Conservation (phyloP, 805 yeast species). For the Candida jianshihensis region DNA sequence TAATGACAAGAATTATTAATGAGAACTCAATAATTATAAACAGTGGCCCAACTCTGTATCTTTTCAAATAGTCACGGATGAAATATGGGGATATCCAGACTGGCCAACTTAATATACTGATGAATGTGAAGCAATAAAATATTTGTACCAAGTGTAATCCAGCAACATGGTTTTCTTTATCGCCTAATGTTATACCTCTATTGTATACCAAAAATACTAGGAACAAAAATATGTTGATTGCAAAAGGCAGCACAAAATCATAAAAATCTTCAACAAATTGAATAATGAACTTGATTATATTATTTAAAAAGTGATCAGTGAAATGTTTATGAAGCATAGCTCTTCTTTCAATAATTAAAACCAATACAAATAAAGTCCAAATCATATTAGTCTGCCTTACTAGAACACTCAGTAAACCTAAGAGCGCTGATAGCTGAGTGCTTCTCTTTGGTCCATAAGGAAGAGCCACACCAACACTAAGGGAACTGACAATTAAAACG, state of each 20-base stretch:
- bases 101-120: slow-evolving; percentile 64
- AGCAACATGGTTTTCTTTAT: slow-evolving; percentile 74
- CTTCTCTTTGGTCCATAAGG: slow-evolving; percentile 30
- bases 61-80: slow-evolving; percentile 31
- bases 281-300: slow-evolving; percentile 32
- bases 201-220: slow-evolving; percentile 52
- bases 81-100: slow-evolving; percentile 51
- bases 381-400: slow-evolving; percentile 90
- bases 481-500: slow-evolving; percentile 50
- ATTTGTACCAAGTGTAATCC: slow-evolving; percentile 73
- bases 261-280: slow-evolving; percentile 29
- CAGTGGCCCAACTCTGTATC: slow-evolving; percentile 24
- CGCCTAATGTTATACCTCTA: slow-evolving; percentile 88
- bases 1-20: slow-evolving; percentile 39
- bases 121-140: slow-evolving; percentile 67
- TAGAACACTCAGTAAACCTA: slow-evolving; percentile 57
- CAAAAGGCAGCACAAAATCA: slow-evolving; percentile 40
- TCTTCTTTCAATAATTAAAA: slow-evolving; percentile 45
- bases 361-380: slow-evolving; percentile 66
- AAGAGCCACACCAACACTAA: slow-evolving; percentile 38
- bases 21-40: slow-evolving; percentile 24
- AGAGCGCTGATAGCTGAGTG: slow-evolving; percentile 39
- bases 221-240: slow-evolving; percentile 46
- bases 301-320: slow-evolving; percentile 29
- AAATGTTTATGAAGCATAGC: slow-evolving; percentile 35